Percentiles rank a stretch among this genome's conserved stretches.
phyloP scores from a whole-genome alignment of 306 rosid genomes.

The Dryas octopetala region DNA sequence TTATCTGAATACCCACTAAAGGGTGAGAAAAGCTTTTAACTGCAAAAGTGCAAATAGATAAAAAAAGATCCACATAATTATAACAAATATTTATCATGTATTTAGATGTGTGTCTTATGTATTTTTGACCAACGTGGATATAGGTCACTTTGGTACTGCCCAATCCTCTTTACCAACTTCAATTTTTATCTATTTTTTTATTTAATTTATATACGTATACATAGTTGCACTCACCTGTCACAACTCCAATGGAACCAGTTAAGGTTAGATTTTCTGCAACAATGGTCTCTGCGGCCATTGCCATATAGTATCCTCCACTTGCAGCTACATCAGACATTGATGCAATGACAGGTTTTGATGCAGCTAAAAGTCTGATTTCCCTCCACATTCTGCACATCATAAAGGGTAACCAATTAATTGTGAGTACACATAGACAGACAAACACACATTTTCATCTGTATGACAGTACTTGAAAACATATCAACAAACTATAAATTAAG shows the following conservation, averaged over 20 bases:
- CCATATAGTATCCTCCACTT: constrained; percentile 98
- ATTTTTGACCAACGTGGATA: not conserved
- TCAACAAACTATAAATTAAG: not conserved
- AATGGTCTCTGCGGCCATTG: constrained; percentile 89
- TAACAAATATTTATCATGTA: not conserved
- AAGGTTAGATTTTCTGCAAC: constrained; percentile 92
- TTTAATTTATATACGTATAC: not conserved
- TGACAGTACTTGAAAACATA: not conserved
- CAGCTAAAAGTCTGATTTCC: constrained; percentile 93
- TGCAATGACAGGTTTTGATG: constrained; percentile 86
- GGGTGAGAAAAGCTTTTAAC: not conserved
- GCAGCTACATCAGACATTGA: constrained; percentile 98
- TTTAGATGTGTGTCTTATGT: not conserved
- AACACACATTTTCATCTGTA: not conserved
- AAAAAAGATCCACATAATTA: not conserved
- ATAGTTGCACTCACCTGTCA: constrained; percentile 58
- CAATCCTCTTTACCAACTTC: too few species aligned
- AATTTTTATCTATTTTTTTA: too few species aligned
- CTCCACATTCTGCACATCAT: constrained; percentile 88
- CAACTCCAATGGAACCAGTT: constrained; percentile 98
- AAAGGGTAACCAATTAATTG: constrained; percentile 13
- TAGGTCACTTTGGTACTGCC: not conserved
- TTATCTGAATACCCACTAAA: not conserved
- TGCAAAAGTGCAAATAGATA: not conserved
- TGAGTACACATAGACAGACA: not conserved